A percentile compares a stretch with the other conserved stretches of the same genome.
Conservation (phyloP, 768 basidiomycete genomes). For the Tylopilus balloui region DNA sequence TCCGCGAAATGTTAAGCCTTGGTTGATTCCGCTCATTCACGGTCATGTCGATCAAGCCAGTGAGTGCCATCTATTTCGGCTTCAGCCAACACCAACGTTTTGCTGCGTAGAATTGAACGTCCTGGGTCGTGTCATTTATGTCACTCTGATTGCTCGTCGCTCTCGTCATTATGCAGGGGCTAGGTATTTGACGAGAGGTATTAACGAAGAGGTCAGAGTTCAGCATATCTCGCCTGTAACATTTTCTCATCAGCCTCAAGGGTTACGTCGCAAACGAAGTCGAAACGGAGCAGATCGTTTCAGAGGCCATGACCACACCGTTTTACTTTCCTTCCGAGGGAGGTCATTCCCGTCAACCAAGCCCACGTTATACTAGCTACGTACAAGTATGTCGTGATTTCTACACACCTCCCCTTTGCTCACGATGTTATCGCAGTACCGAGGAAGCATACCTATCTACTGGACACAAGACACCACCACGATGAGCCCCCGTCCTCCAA, state of each 20-base stretch:
- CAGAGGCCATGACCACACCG: constrained; percentile 82
- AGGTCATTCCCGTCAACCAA: constrained; percentile 49
- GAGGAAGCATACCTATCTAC: constrained; percentile 92
- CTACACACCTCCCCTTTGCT: background rate
- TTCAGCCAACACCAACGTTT: background rate
- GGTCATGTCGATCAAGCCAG: constrained; percentile 99
- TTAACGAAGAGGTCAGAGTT: constrained; percentile 74
- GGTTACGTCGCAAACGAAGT: constrained; percentile 99
- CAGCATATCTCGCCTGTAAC: background rate
- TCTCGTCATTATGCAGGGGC: constrained; percentile 96
- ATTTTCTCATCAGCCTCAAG: constrained; percentile 36
- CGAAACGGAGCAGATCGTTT: constrained; percentile 96
- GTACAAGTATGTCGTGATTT: constrained; percentile 59
- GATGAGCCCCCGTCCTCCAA: constrained; percentile 91
- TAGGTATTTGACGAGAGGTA: constrained; percentile 88
- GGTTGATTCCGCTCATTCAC: constrained; percentile 89
- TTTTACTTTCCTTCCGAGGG: constrained; percentile 66
- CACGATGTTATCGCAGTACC: constrained; percentile 48
- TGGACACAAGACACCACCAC: constrained; percentile 94
- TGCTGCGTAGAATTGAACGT: constrained; percentile 74
- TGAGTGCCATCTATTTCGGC: constrained; percentile 38
- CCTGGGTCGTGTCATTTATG: constrained; percentile 83
- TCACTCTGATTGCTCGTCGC: constrained; percentile 91
- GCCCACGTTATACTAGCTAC: constrained; percentile 90
- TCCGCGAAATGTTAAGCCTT: constrained; percentile 54